Conservation (phyloP, 495 filamentous ascomycete species). For the Xeromyces bisporus region DNA sequence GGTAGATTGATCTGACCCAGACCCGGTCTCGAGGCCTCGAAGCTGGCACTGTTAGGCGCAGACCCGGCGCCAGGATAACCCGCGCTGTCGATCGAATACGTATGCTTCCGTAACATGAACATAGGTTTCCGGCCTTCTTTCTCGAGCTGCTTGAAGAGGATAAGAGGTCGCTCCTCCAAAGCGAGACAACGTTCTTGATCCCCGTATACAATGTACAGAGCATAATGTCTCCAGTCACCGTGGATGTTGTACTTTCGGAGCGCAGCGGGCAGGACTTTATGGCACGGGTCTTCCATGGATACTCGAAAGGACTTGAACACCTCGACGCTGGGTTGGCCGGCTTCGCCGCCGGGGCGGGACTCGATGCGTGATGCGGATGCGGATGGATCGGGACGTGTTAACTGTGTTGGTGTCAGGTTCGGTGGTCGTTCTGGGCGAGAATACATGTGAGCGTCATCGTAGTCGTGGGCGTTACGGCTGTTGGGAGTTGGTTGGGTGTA, state of each 20-base stretch:
- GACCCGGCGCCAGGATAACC: conserved; percentile 14
- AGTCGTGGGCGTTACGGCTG: conserved; percentile 23
- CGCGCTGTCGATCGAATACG: conserved; percentile 14
- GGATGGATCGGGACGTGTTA: conserved; percentile 20
- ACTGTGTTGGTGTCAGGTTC: conserved; percentile 22
- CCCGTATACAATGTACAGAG: conserved; percentile 92
- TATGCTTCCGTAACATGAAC: conserved; percentile 81
- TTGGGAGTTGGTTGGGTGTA: conserved; percentile 24
- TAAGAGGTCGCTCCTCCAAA: conserved; percentile 79
- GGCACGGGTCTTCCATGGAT: conserved; percentile 91
- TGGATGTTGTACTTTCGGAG: conserved; percentile 97
- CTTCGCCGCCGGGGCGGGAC: conserved; percentile 29
- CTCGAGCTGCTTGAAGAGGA: conserved; percentile 92
- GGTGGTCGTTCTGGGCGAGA: conserved; percentile 4
- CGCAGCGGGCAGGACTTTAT: conserved; percentile 90
- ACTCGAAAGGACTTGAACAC: conserved; percentile 98
- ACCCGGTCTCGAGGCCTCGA: conserved; percentile 20
- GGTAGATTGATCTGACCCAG: conserved; percentile 28
- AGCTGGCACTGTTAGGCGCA: conserved; percentile 26
- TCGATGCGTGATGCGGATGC: conserved; percentile 26
- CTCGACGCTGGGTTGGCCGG: conserved; percentile 43
- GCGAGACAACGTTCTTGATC: conserved; percentile 91
- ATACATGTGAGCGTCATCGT: conserved; percentile 15
- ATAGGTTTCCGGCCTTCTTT: conserved; percentile 95
- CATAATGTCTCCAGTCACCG: conserved; percentile 90